phyloP scores from a whole-genome alignment of 345 rosid species.

The Lepidium didymum region DNA sequence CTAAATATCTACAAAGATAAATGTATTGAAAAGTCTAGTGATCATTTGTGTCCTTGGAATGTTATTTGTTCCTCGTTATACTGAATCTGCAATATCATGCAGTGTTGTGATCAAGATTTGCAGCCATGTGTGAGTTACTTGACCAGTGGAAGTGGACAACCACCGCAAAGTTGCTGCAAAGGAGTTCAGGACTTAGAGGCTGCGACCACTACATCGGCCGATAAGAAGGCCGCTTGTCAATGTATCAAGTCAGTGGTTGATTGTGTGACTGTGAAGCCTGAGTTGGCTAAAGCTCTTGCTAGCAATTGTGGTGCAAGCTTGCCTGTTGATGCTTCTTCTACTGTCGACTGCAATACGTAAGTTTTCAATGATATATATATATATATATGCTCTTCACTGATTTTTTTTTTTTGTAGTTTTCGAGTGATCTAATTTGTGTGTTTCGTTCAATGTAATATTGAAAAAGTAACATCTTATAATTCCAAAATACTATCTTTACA shows the following conservation, averaged over 20 bases:
- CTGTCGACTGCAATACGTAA: constrained; percentile 60
- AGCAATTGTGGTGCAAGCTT: constrained; percentile 46
- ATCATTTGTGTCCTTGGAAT: constrained; percentile 23
- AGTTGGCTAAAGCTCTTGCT: constrained; percentile 55
- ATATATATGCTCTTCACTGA: background rate
- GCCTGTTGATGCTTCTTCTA: constrained; percentile 45
- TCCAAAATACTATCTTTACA: background rate
- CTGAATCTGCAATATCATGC: constrained; percentile 50
- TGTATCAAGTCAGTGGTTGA: constrained; percentile 60
- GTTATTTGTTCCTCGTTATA: constrained; percentile 27
- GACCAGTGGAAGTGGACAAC: constrained; percentile 47
- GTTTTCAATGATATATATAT: constrained; percentile 3
- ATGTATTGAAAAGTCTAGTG: background rate
- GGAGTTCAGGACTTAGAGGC: constrained; percentile 47
- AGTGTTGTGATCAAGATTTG: constrained; percentile 53
- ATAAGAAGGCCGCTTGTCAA: constrained; percentile 53
- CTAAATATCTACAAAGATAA: constrained; percentile 1
- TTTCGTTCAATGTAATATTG: background rate
- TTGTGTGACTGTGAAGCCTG: constrained; percentile 42
- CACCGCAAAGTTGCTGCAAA: constrained; percentile 51
- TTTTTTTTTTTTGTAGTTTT: background rate
- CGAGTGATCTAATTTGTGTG: background rate
- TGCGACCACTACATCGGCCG: constrained; percentile 45
- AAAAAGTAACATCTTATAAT: background rate
- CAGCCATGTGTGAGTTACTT: constrained; percentile 65